Conservation (phyloP, 352 stramenopile genomes). For the Plasmopara muralis region DNA sequence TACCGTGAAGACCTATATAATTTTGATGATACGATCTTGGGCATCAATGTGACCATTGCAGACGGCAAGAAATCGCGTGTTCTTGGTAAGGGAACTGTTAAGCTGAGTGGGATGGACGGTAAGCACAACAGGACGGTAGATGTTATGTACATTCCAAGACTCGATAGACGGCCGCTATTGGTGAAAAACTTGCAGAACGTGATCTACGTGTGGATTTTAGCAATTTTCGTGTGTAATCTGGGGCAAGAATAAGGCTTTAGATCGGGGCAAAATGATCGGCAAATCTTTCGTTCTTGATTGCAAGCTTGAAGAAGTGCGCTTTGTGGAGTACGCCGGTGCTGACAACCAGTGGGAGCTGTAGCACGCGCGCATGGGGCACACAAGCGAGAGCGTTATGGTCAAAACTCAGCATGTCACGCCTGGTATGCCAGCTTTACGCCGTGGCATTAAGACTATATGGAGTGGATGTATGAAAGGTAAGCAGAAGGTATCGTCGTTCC, state of each 20-base stretch:
- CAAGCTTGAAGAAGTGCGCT: too few species aligned
- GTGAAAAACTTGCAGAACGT: slow-evolving; percentile 11
- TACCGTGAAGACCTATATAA: slow-evolving; percentile 1
- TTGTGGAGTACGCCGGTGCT: too few species aligned
- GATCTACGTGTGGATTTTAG: background rate
- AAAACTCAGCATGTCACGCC: too few species aligned
- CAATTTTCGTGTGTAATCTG: too few species aligned
- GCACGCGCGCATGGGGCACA: too few species aligned
- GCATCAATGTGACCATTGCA: background rate
- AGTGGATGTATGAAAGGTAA: background rate
- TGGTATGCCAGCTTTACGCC: too few species aligned
- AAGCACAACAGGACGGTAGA: slow-evolving; percentile 1
- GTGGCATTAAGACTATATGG: too few species aligned
- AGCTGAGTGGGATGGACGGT: slow-evolving; percentile 3
- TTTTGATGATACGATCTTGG: background rate
- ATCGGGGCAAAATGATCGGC: too few species aligned
- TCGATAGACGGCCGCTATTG: background rate
- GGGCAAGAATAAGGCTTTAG: too few species aligned
- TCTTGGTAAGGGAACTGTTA: slow-evolving; percentile 4
- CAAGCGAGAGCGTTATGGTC: too few species aligned
- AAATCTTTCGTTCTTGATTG: too few species aligned
- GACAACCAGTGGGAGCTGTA: too few species aligned
- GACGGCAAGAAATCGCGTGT: slow-evolving; percentile 1
- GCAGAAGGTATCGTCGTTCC: background rate
- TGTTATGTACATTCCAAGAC: slow-evolving; percentile 11